Conservation (phyloP, 345 rosid genomes). For the Arabidopsis thaliana region TAIR10.1 NC_003074.8:3117001-3117500, state of each 20-base stretch:
- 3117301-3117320: conserved; percentile 91
- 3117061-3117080: conserved; percentile 95
- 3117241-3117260: conserved; percentile 1
- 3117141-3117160: conserved; percentile 6
- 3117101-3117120: conserved; percentile 92
- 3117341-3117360: conserved; percentile 94
- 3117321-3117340: conserved; percentile 95
- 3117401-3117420: conserved; percentile 25
- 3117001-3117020: conserved; percentile 1
- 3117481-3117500: conserved; percentile 31
- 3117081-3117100: conserved; percentile 76
- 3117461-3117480: conserved; percentile 23
- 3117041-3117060: conserved; percentile 20
- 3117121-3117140: conserved; percentile 82
- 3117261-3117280: conserved; percentile 11
- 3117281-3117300: conserved; percentile 67
- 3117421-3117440: conserved; percentile 26
- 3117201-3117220: neutral
- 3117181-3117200: too few species aligned
- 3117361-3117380: conserved; percentile 72
- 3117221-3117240: neutral
- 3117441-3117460: conserved; percentile 20
- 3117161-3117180: neutral
- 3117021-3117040: conserved; percentile 9
- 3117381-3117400: conserved; percentile 16